Percentiles rank a stretch among this genome's conserved stretches.
Conservation (phyloP, 148 eudicot species). For the Arctostaphylos glauca region DNA sequence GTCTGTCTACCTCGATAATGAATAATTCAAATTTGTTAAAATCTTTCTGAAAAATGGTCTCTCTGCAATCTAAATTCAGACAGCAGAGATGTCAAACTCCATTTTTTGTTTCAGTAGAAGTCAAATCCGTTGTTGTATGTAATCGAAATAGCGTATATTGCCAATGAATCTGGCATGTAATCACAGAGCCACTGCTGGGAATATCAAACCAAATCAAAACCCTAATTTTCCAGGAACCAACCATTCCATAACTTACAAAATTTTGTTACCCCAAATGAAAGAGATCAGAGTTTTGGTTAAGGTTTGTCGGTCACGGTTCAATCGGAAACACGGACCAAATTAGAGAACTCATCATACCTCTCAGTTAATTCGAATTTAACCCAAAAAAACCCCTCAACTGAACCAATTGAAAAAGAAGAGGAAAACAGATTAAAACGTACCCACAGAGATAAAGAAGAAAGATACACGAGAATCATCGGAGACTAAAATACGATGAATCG, state of each 20-base stretch:
- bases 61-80: too few relatives aligned
- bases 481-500: too few relatives aligned
- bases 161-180: not conserved
- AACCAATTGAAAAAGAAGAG: not conserved
- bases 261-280: too few relatives aligned
- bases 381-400: not conserved
- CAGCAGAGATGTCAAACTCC: too few relatives aligned
- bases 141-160: slow-evolving; percentile 28
- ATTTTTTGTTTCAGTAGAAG: too few relatives aligned
- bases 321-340: slow-evolving; percentile 36
- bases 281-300: slow-evolving; percentile 31
- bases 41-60: not conserved
- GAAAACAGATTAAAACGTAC: not conserved
- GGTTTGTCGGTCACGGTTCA: slow-evolving; percentile 28
- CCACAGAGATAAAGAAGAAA: too few relatives aligned
- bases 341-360: slow-evolving; percentile 18
- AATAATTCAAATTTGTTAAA: too few relatives aligned
- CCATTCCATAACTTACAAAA: not conserved
- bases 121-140: not conserved
- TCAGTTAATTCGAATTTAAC: not conserved
- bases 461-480: not conserved
- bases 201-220: too few relatives aligned
- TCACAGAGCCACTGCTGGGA: too few relatives aligned
- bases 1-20: too few relatives aligned
- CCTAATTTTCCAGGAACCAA: too few relatives aligned